Evolutionary conservation across 768 basidiomycete genomes (phyloP), one percentile per base, ranked within the genome.

Genomic region (Auriculariales sp.): DNA sequence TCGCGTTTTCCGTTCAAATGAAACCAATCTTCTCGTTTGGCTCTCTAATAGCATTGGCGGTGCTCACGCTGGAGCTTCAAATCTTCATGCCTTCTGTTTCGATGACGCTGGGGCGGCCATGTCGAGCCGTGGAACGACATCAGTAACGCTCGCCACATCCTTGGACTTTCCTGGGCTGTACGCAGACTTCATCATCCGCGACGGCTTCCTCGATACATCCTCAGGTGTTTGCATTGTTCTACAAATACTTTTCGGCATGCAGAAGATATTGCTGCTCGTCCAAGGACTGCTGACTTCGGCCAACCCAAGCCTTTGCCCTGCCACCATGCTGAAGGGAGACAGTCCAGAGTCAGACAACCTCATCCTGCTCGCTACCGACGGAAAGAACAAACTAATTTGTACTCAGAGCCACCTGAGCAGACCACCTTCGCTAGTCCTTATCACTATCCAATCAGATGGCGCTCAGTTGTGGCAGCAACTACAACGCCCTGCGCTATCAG

Each of bases 111-210:
- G n/a, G n/a, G n/a, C n/a, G n/a, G n/a, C n/a, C n/a, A n/a, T n/a
- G n/a, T n/a, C n/a, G n/a, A n/a, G n/a, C n/a, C n/a, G n/a, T n/a
- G n/a, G n/a, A n/a, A n/a, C n/a, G n/a, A n/a, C n/a, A n/a, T n/a
- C n/a, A n/a, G n/a, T n/a, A n/a, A n/a, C n/a, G n/a, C n/a, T n/a
- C n/a, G n/a, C n/a, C n/a, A 31, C 53, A 2, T 58, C 58, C 30
- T 68, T 64, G 0, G 48, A 19, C 4, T 85, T 83, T 60, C 83
- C 82, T 0, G 83, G 83, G 0, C 62, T 86, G 1, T 85, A 77
- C 54, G 68, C 74, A 4, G 66, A 73, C 15, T 71, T 70, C 53
- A 62, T 83, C 15, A 61, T 70, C 0, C 33, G 64, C 1, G 60
- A 58, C 2, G 70, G 76, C 0, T 73, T 73, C 55, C 52, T 76